Evolutionary conservation across 2,329 filamentous ascomycete species (phyloP), one percentile per base, ranked within the genome.

Genomic region (Emydomyces testavorans): DNA sequence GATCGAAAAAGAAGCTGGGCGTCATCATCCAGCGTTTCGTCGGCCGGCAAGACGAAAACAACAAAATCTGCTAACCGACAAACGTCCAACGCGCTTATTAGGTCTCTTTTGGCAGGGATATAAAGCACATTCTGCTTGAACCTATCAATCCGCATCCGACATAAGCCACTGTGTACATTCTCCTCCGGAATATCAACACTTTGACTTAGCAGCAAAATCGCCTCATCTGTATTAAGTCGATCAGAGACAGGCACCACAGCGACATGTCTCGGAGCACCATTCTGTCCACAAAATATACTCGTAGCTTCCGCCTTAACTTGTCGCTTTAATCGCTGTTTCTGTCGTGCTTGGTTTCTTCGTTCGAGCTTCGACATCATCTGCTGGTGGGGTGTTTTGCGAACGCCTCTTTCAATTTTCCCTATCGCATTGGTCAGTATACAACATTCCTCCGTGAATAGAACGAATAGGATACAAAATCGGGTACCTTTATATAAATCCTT

Each of bases 301-400:
- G 78, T 80, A 45, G 87, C 83, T 56, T 84, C 83, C 40, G 83
- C 75, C 61, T 92, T 84, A 58, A 92, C 87, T 61, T 81, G 81
- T 61, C 88, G 80, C 68, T 96, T 95, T 57, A 80, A 74, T 53
- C 84, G 71, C 59, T 90, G 85, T 65, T 83, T 81, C 72, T 98
- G 92, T 67, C 90, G 90, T 57, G 87, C 85, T 71, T 94, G 87
- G 67, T 98, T 96, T 58, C 87, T 82, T 51, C 92, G 83, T 67
- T 94, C 88, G 65, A 98, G 78, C 69, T 96, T 98, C 50, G 88
- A 94, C 85, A 95, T 90, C 69, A 95, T 79, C 70, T 94, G 87
- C 65, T 98, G 92, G 65, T 94, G 87, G 48, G 86, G 86, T 13
- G 90, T 94, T 67, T 86, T 93, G 61, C 90, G 80, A 58, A 74